Evolutionary conservation across 2,329 filamentous ascomycete species (phyloP), one percentile per base, ranked within the genome.

Genomic region (Blumeria graminis): DNA sequence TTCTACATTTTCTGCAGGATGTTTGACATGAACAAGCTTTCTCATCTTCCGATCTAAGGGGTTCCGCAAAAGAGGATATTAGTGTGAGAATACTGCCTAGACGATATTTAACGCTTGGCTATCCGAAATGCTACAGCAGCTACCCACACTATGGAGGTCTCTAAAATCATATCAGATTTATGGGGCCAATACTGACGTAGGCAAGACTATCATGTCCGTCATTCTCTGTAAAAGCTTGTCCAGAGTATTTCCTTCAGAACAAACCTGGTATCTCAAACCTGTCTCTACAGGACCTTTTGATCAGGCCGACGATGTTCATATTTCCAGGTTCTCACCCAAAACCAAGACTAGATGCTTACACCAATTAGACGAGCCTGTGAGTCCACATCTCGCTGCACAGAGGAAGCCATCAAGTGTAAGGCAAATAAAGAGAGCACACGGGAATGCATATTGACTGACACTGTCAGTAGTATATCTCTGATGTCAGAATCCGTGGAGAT

Each of bases 151-250:
- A 5, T 60, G 56, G 57, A 78, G 81, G 58, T 77, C 76, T 8
- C 71, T 89, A 56, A 77, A 79, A 59, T 73, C 78, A 11, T 77
- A 85, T 62, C 86, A 92, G 68, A 72, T 93, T 39, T 93, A 84
- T 63, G 86, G 86, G 33, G 84, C 86, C 51, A 92, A 90, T 63
- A 92, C 86, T 0, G 79, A 85, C 61, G 84, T 92, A 32, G 86
- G 86, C 60, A 93, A 93, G 71, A 93, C 86, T 0, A 77, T 93
- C 35, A 76, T 88, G 57, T 82, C 83, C 1, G 87, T 84, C 0
- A 68, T 87, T 11, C 71, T 93, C 3, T 83, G 79, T 66, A 80
- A 77, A 59, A 76, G 81, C 8, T 74, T 80, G 3, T 70, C 69
- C 39, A 71, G 69, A 32, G 68, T 69, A 41, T 71, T 71, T 60